Evolutionary conservation across 306 rosid species (phyloP), one percentile per base, ranked within the genome.

Genomic region (Cucurbita ficifolia): DNA sequence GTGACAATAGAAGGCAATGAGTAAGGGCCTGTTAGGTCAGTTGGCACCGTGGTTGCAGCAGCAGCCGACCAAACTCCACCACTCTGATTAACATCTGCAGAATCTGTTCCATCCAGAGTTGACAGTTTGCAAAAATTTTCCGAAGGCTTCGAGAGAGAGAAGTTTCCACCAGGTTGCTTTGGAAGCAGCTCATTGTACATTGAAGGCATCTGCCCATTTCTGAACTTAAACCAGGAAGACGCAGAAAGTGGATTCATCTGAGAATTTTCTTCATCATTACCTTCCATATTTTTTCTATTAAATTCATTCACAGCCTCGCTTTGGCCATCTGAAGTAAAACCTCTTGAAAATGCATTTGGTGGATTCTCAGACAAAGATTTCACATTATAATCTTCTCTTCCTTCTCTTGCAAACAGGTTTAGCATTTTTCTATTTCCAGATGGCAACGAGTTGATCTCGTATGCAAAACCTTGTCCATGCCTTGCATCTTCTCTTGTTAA

Each of bases 191-290:
- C 33, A 29, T 29, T 29, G 33, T 29, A 29, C 3, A 29, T 73
- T 57, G 77, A 60, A 63, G 52, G 51, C 68, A 73, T 50, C 64
- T 65, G 87, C 74, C 82, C 87, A 65, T 83, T 83, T 79, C 77
- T 81, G 17, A 74, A 72, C 70, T 86, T 81, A 61, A 76, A 81
- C 89, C 80, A 83, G 65, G 81, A 74, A 22, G 86, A 67, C 60
- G 62, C 83, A 72, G 62, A 57, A 10, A n/a, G 48, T 29, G 76
- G 24, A 73, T 76, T 80, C 45, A 51, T 59, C 74, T 29, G 73
- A 62, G 83, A 68, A 76, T 73, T 70, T 82, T 78, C 86, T 5
- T 36, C 78, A 45, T 67, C 56, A 74, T 38, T 62, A 22, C 71
- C 62, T 63, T 49, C 75, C 74, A 51, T 64, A 82, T 62, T 75